Evolutionary conservation across 1,139 yeast genomes (phyloP), one percentile per base, ranked within the genome.

Genomic region (Lodderomyces margitis): DNA sequence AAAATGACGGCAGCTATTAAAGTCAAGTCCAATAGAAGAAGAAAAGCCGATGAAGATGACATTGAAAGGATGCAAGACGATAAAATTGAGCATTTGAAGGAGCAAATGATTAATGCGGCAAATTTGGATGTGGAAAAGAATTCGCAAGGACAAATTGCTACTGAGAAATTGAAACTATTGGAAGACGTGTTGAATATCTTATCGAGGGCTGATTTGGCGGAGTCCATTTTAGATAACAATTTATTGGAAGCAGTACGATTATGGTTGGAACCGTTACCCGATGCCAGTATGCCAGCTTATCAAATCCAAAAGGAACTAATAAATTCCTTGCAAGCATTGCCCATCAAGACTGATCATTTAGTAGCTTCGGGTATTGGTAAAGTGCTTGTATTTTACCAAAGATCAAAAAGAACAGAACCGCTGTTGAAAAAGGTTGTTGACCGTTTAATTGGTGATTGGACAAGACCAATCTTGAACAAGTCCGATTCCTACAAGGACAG

Each of bases 201-300:
- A 54, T 74, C 88, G 32, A 85, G 89, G 66, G 89, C 91, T 2
- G 87, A 84, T 60, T 72, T 89, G 55, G 88, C 96, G 25, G 96
- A 91, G 57, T 86, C 96, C 12, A 87, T 94, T 43, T 75, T 94
- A 56, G 99, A 94, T 68, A 94, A 92, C 62, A 94, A 94, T 62
- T 67, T 94, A 55, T 74, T 94, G 50, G 97, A 92, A 56, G 94
- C 96, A 39, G 92, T 94, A 31, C 78, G 98, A 54, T 83, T 88
- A 60, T 94, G 99, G 99, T 74, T 94, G 46, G 99, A 94, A 62
- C 99, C 99, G 34, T 74, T 94, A 53, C 98, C 98, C 1, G 98
- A 94, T 70, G 96, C 95, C 36, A 88, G 97, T 6, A 74, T 94
- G 67, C 99, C 99, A 11, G 94, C 96, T 1, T 92, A 87, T 64